Conservation (phyloP, 148 eudicot genomes). For the Nepenthes mirabilis region DNA sequence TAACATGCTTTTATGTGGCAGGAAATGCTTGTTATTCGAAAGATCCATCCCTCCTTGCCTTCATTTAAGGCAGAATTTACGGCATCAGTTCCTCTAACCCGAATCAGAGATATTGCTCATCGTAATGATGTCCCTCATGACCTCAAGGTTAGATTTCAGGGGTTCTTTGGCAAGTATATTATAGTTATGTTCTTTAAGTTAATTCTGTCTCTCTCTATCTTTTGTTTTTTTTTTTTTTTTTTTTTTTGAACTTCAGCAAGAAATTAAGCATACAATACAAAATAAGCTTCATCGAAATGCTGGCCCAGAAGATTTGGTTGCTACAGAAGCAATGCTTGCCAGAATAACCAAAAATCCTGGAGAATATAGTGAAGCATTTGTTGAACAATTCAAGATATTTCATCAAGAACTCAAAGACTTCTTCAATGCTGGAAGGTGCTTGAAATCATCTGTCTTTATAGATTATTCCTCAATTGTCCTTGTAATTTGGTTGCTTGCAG, state of each 20-base stretch:
- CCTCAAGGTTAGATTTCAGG: constrained; percentile 51
- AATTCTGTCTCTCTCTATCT: background rate
- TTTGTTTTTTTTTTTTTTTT: background rate
- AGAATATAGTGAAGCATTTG: constrained; percentile 71
- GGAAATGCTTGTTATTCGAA: constrained; percentile 86
- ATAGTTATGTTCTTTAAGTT: background rate
- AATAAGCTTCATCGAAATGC: constrained; percentile 98
- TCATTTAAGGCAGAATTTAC: constrained; percentile 97
- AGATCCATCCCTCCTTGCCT: constrained; percentile 93
- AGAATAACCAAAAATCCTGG: constrained; percentile 80
- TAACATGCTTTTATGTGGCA: constrained; percentile 18
- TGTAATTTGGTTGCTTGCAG: background rate
- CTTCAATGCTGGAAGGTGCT: constrained; percentile 97
- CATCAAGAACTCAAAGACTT: constrained; percentile 90
- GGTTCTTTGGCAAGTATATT: background rate
- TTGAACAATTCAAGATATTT: constrained; percentile 84
- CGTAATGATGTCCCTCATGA: constrained; percentile 89
- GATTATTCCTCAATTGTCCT: background rate
- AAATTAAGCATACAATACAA: constrained; percentile 98
- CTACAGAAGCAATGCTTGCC: constrained; percentile 92
- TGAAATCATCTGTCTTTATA: background rate
- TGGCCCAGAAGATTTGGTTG: constrained; percentile 96
- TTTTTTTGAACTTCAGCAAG: constrained; percentile 50
- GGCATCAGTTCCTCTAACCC: constrained; percentile 92
- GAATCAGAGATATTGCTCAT: constrained; percentile 96